Evolutionary conservation across 768 basidiomycete genomes (phyloP).

Genomic region (Coprinopsis sp.): DNA sequence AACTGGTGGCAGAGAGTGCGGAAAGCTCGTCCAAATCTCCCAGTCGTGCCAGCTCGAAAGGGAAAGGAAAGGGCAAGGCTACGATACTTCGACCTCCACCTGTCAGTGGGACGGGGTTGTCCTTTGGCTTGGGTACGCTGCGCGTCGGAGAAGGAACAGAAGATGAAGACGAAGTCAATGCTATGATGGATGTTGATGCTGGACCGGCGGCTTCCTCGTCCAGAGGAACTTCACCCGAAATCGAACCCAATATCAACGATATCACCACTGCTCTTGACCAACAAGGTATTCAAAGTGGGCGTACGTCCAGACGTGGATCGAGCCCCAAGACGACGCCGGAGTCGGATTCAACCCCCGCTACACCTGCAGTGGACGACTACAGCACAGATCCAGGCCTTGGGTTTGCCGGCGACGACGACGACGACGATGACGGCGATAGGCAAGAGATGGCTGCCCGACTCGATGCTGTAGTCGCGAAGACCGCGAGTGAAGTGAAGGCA

Average conservation of each 20-base stretch:
- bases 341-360: background rate
- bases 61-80: background rate
- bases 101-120: background rate
- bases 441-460: no score
- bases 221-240: background rate
- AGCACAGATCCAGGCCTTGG: background rate
- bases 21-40: background rate
- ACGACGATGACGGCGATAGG: no score
- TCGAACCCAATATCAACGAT: background rate
- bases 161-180: background rate
- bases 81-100: background rate
- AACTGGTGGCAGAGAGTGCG: no score
- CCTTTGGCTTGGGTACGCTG: background rate
- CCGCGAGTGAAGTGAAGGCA: no score
- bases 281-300: background rate
- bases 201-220: background rate
- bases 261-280: constrained; percentile 4
- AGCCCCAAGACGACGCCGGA: background rate
- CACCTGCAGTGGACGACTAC: background rate
- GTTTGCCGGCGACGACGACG: background rate
- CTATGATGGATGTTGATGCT: constrained; percentile 6
- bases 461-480: no score
- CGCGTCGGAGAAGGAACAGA: background rate
- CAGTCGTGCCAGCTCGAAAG: background rate
- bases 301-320: background rate